Base-by-base conservation (phyloP, 768 basidiomycete genomes). In the Baorangia bicolor region DNA sequence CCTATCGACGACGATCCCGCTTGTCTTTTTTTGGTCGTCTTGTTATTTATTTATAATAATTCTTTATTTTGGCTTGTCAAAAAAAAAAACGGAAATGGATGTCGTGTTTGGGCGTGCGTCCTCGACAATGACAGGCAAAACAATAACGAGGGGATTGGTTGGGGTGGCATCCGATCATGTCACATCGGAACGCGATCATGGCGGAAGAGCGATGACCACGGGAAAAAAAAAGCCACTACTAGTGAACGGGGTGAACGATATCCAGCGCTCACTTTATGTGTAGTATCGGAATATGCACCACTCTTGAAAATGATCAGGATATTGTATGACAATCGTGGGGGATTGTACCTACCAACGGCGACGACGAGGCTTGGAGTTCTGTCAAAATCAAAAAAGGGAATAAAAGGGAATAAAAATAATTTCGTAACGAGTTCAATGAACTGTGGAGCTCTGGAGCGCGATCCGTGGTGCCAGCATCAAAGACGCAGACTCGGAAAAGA, bases 121-220 rank as follows among this genome's bases (percentile, higher is more conserved):
- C 38, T 40, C 57, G 47, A 28, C 38, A 43, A 35, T 33, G 31
- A 35, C 34, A 30, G 10, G 37, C 21, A 43, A 10, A 18, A 28
- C 18, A 30, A 30, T 35, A 30, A 30, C 33, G 51, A 46, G 31
- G 25, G 38, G 27, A 10, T 11, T 31, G 43, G 43, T 56, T 47
- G 53, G 56, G 40, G 43, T 59, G 58, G 31, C 35, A 47, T 42
- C 45, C 50, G 37, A 53, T 48, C 51, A 43, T 38, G 55, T 46
- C 38, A 41, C 20, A 18, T 18, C 28, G 31, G 31, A 45, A 35
- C 37, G 28, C 58, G 58, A 43, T 12, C 46, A 39, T n/a, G n/a
- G n/a, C n/a, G n/a, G n/a, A n/a, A n/a, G n/a, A n/a, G n/a, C n/a
- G n/a, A n/a, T n/a, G n/a, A n/a, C n/a, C 41, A 48, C 57, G 57